Evolutionary conservation across 78 protist genomes (phyloP).

Genomic region (Diacronema lutheri): DNA sequence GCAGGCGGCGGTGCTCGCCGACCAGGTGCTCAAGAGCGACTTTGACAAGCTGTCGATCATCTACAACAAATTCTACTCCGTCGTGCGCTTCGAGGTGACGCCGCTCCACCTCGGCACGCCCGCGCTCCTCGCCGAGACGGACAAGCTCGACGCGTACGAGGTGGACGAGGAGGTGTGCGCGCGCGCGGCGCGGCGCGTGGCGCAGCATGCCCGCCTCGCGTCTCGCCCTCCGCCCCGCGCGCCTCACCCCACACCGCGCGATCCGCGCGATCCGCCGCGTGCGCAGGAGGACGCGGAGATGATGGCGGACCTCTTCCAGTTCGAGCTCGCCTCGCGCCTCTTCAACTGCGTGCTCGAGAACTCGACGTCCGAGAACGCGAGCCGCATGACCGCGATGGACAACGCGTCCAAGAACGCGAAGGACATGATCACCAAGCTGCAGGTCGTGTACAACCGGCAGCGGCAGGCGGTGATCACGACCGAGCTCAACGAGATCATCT

Average conservation of each 20-base stretch:
- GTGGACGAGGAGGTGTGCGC: constrained; percentile 24
- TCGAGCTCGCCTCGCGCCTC: not conserved
- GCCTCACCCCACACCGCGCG: too few relatives aligned
- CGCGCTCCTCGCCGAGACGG: not conserved
- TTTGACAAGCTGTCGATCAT: not conserved
- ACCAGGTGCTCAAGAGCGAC: constrained; percentile 13
- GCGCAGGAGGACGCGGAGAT: constrained; percentile 30
- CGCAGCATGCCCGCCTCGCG: constrained; percentile 18
- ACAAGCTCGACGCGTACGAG: constrained; percentile 27
- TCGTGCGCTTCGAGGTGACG: constrained; percentile 34
- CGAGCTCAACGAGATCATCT: constrained; percentile 68
- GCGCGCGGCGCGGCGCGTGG: too few relatives aligned
- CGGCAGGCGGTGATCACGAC: constrained; percentile 70
- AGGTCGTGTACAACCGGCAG: constrained; percentile 52
- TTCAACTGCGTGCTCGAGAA: constrained; percentile 32
- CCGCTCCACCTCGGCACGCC: not conserved
- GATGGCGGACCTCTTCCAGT: not conserved
- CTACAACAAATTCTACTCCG: constrained; percentile 28
- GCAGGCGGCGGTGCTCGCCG: constrained; percentile 44
- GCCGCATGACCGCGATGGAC: constrained; percentile 69
- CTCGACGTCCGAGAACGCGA: constrained; percentile 38
- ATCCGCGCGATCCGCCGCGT: too few relatives aligned
- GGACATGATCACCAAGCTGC: constrained; percentile 52
- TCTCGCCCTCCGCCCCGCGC: not conserved
- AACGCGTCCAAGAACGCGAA: constrained; percentile 54